Conservation (phyloP, 345 rosid genomes). For the Streptanthus diversifolius region DNA sequence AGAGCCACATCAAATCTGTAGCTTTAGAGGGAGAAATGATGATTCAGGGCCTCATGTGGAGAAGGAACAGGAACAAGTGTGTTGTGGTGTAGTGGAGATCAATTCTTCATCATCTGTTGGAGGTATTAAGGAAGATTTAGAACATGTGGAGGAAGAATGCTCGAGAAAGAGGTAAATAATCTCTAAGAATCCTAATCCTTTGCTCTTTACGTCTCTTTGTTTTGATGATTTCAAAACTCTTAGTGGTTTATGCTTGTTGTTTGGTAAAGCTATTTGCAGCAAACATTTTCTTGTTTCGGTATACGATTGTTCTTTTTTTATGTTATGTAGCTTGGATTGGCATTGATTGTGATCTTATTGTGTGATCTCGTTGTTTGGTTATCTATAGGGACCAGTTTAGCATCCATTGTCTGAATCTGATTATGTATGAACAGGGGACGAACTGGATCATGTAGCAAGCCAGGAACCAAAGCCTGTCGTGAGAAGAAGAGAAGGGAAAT, state of each 20-base stretch:
- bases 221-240: neutral
- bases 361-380: neutral
- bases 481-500: slow-evolving; percentile 86
- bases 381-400: neutral
- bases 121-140: slow-evolving; percentile 29
- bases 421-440: slow-evolving; percentile 31
- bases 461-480: slow-evolving; percentile 71
- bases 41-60: neutral
- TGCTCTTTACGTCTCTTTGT: neutral
- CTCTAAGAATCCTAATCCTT: neutral
- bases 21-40: slow-evolving; percentile 5
- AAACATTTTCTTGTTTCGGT: neutral
- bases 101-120: slow-evolving; percentile 36
- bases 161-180: slow-evolving; percentile 28
- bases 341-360: neutral
- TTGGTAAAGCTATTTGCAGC: neutral
- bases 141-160: slow-evolving; percentile 28
- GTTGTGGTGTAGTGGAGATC: slow-evolving; percentile 17
- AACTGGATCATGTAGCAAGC: slow-evolving; percentile 35
- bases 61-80: slow-evolving; percentile 10
- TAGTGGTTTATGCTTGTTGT: neutral
- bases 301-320: neutral
- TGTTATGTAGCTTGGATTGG: neutral
- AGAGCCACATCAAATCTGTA: slow-evolving; percentile 1
- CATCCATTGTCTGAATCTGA: slow-evolving; percentile 5